phyloP scores from a whole-genome alignment of 768 basidiomycete species.

The Hypholoma fasciculare region DNA sequence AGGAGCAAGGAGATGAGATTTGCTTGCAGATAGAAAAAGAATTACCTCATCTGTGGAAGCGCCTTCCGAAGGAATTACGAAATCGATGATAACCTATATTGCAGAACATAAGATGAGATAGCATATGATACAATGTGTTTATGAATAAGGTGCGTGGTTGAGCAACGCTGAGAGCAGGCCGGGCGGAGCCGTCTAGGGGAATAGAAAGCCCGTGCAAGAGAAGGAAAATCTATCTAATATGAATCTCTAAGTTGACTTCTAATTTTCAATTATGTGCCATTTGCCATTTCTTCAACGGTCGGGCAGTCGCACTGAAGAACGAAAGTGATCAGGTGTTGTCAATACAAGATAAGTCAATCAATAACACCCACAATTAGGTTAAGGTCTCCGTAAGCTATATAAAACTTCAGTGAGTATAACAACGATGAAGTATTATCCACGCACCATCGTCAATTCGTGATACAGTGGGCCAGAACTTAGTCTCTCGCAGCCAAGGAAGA shows the following conservation, averaged over 20 bases:
- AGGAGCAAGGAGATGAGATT: slow-evolving; percentile 30
- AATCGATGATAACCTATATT: slow-evolving; percentile 16
- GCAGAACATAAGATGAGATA: neutral
- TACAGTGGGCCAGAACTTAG: slow-evolving; percentile 97
- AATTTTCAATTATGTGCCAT: slow-evolving; percentile 10
- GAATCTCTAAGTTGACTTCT: slow-evolving; percentile 6
- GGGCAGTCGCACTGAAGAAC: slow-evolving; percentile 76
- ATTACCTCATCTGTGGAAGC: slow-evolving; percentile 38
- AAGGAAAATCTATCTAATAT: slow-evolving; percentile 15
- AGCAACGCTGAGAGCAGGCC: slow-evolving; percentile 50
- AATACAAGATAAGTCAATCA: slow-evolving; percentile 1
- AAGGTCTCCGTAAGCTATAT: slow-evolving; percentile 84
- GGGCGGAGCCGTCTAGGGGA: slow-evolving; percentile 49
- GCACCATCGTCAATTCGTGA: slow-evolving; percentile 91
- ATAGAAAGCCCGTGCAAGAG: slow-evolving; percentile 40
- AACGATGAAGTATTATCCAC: slow-evolving; percentile 18
- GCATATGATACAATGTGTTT: slow-evolving; percentile 22
- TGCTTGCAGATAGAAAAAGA: slow-evolving; percentile 41
- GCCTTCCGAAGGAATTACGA: slow-evolving; percentile 19
- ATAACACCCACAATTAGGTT: slow-evolving; percentile 75
- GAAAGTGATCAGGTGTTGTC: slow-evolving; percentile 7
- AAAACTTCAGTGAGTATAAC: neutral
- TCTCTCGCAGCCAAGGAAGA: slow-evolving; percentile 74
- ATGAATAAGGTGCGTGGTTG: slow-evolving; percentile 55
- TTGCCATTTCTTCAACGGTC: slow-evolving; percentile 74